Conservation (phyloP, 345 rosid genomes). For the Bruguiera parviflora region DNA sequence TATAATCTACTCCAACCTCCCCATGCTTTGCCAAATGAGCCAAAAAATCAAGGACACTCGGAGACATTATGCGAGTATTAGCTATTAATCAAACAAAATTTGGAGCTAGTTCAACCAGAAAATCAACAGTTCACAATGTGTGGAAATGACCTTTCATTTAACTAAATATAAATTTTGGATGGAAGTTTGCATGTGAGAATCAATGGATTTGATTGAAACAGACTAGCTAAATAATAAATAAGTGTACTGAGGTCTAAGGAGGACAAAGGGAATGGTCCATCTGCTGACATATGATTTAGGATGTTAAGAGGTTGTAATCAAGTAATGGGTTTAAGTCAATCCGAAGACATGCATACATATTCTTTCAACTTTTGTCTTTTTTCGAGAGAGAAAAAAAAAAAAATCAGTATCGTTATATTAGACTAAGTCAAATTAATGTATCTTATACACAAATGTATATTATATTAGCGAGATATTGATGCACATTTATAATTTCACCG, state of each 20-base stretch:
- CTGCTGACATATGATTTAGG: background rate
- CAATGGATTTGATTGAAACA: conserved; percentile 15
- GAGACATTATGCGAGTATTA: background rate
- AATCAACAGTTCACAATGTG: too few species aligned
- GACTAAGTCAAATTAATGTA: too few species aligned
- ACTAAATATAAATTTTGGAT: too few species aligned
- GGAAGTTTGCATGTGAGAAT: too few species aligned
- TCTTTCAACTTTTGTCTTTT: too few species aligned
- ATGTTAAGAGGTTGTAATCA: conserved; percentile 20
- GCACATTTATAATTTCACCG: too few species aligned
- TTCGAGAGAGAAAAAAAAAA: too few species aligned
- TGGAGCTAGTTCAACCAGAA: too few species aligned
- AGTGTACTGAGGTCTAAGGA: conserved; percentile 13
- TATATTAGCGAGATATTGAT: too few species aligned
- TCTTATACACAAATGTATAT: too few species aligned
- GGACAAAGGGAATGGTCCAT: background rate
- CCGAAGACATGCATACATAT: background rate
- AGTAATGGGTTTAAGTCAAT: background rate
- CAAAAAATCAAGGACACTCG: background rate
- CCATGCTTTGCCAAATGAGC: background rate
- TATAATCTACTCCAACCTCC: conserved; percentile 5
- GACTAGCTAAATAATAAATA: conserved; percentile 6
- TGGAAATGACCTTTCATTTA: too few species aligned
- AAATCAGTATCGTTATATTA: too few species aligned
- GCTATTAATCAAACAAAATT: background rate